Evolutionary conservation across 768 basidiomycete genomes (phyloP), one percentile per base, ranked within the genome.

Genomic region (Lactifluus piperatus): DNA sequence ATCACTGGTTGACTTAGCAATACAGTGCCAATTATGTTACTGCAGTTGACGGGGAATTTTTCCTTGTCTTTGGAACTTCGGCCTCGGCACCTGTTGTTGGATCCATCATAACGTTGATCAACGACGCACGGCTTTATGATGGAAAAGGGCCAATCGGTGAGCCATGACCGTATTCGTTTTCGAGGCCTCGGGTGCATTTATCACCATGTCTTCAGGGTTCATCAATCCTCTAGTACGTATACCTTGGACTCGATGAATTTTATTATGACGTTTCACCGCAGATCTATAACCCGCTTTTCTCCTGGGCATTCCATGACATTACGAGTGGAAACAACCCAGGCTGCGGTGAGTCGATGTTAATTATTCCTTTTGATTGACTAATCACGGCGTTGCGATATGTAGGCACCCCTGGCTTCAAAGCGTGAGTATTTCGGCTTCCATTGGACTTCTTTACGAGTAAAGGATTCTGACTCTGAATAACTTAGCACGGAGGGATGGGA

Each of bases 51-150:
- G 70, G 71, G 27, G 59, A 65, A 13, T 69, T 65, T 57, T 34
- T 39, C 5, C 67, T 71, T 34, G 58, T 68, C 3, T 72, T 63
- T 57, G 74, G 74, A n/a, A 75, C 74, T 2, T 73, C 72, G 3
- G 71, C 71, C 22, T 71, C 73, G 24, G 57, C 70, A 26, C 74
- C 72, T 3, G 71, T 72, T 36, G 60, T 68, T 4, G 73, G 68
- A 1, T 62, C 72, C 8, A 64, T 75, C n/a, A 56, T 74, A 18
- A 68, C 73, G 3, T 62, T 69, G 14, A 67, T 75, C 56, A 75
- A 75, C 66, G 73, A 74, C 54, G 73, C 72, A 1, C 71, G 74
- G 24, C 61, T 74, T 41, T 65, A 68, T 1, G 29, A 56, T 4
- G 68, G 70, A 13, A 74, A 74, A 24, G 9, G 8, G 13, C 27